Conservation (phyloP, 768 basidiomycete species). For the Rhodotorula sphaerocarpa region DNA sequence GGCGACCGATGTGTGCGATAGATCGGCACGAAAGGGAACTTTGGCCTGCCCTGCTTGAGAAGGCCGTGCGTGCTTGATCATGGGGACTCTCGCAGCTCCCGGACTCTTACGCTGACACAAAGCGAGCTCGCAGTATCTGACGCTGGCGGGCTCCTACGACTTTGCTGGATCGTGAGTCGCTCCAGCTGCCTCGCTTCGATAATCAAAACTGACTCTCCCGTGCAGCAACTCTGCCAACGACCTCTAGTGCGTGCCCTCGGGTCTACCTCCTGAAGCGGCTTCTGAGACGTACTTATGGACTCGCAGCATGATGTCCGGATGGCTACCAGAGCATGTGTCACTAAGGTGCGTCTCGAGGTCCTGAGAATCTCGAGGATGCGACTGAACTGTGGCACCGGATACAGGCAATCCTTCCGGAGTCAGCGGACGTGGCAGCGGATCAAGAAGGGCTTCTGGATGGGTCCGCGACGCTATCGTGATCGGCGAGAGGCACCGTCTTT, state of each 20-base stretch:
- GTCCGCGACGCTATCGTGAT: background rate
- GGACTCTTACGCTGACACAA: background rate
- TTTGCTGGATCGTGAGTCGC: slow-evolving; percentile 28
- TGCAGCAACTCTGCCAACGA: slow-evolving; percentile 31
- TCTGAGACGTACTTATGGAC: background rate
- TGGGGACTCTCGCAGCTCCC: background rate
- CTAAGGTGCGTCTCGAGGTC: background rate
- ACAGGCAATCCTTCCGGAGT: slow-evolving; percentile 1
- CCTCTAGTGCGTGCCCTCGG: slow-evolving; percentile 6
- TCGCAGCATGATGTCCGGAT: slow-evolving; percentile 26
- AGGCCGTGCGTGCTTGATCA: slow-evolving; percentile 18
- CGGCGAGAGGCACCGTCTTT: background rate
- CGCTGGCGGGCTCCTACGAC: slow-evolving; percentile 25
- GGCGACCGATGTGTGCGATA: background rate
- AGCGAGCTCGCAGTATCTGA: slow-evolving; percentile 27
- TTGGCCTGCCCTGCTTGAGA: slow-evolving; percentile 32
- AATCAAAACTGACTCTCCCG: background rate
- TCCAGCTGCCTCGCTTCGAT: background rate
- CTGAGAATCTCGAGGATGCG: background rate
- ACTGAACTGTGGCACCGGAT: background rate
- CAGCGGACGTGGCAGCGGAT: slow-evolving; percentile 18
- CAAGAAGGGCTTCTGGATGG: background rate
- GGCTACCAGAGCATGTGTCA: slow-evolving; percentile 27
- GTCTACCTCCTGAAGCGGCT: background rate
- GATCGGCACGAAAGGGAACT: background rate